Percentiles rank a stretch among this genome's conserved stretches.
Conservation (phyloP, 768 basidiomycete species). For the Cytidiella melzeri region DNA sequence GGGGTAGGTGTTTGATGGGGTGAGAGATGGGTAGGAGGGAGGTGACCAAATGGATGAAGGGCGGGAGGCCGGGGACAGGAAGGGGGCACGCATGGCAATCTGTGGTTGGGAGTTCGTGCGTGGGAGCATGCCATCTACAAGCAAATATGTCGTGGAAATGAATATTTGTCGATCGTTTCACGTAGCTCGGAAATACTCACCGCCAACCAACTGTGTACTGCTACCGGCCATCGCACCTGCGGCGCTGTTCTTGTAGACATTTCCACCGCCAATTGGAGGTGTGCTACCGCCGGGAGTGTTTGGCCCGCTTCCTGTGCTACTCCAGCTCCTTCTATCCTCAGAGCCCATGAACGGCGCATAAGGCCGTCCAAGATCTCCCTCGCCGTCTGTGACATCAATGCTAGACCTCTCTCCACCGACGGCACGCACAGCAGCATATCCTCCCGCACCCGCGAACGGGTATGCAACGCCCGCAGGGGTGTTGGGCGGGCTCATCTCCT, state of each 20-base stretch:
- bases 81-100: slow-evolving; percentile 56
- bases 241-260: slow-evolving; percentile 40
- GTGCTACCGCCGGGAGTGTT: background rate
- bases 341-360: slow-evolving; percentile 44
- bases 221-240: slow-evolving; percentile 34
- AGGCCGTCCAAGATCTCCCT: slow-evolving; percentile 26
- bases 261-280: slow-evolving; percentile 11
- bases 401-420: slow-evolving; percentile 4
- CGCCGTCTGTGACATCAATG: slow-evolving; percentile 14
- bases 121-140: slow-evolving; percentile 27
- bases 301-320: background rate
- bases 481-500: background rate
- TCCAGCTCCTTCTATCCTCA: slow-evolving; percentile 5
- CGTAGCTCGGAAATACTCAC: no score
- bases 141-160: no score
- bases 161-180: no score
- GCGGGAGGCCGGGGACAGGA: slow-evolving; percentile 66
- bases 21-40: slow-evolving; percentile 33
- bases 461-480: slow-evolving; percentile 13
- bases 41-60: slow-evolving; percentile 62
- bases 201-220: slow-evolving; percentile 10
- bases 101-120: slow-evolving; percentile 34
- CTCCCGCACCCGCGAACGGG: slow-evolving; percentile 7
- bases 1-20: slow-evolving; percentile 12
- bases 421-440: slow-evolving; percentile 7